phyloP scores from a whole-genome alignment of 2,329 filamentous ascomycete species.

The Drechslera avenae region DNA sequence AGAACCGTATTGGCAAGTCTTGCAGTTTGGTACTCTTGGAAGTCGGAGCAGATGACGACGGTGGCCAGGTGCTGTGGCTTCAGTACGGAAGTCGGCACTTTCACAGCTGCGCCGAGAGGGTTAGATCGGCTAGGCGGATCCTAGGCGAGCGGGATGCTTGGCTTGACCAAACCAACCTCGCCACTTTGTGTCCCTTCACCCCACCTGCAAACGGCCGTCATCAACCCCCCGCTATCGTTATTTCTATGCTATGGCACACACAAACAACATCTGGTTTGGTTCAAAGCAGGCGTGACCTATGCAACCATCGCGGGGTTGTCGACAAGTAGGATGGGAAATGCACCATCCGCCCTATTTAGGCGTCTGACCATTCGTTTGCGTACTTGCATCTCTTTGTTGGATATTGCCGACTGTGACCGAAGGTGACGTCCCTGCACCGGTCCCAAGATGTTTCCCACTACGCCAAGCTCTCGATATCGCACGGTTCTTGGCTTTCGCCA shows the following conservation, averaged over 20 bases:
- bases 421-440: constrained; percentile 33
- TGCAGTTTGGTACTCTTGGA: constrained; percentile 15
- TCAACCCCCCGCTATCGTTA: constrained; percentile 8
- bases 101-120: constrained; percentile 15
- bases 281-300: not conserved
- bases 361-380: constrained; percentile 8
- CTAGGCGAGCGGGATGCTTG: constrained; percentile 20
- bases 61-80: constrained; percentile 4
- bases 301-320: not conserved
- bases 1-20: constrained; percentile 16
- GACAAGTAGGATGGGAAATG: not conserved
- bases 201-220: constrained; percentile 3
- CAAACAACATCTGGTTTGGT: not conserved
- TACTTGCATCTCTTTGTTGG: constrained; percentile 21
- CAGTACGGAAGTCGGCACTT: constrained; percentile 21
- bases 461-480: constrained; percentile 36
- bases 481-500: constrained; percentile 38
- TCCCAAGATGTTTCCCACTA: constrained; percentile 33
- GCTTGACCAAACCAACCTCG: not conserved
- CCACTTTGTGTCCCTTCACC: constrained; percentile 5
- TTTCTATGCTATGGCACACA: not conserved
- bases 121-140: constrained; percentile 26
- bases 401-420: constrained; percentile 27
- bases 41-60: constrained; percentile 24
- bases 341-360: constrained; percentile 11